Evolutionary conservation across 2,329 filamentous ascomycete species (phyloP).

Genomic region (Botrytis medusae): DNA sequence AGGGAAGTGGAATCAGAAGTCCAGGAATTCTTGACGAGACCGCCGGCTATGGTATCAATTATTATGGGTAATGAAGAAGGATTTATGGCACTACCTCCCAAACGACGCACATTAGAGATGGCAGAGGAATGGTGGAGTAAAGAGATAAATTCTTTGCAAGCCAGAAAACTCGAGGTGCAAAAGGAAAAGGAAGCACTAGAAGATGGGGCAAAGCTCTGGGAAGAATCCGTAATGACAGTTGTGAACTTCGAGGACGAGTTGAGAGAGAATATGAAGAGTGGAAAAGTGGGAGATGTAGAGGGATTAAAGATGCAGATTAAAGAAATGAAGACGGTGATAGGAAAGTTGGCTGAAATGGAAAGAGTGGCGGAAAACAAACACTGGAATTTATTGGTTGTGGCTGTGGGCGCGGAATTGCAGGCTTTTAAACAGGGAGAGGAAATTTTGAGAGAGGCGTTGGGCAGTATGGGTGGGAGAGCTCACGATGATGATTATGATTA

Average conservation of each 20-base stretch:
- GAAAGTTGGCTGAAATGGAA: slow-evolving; percentile 54
- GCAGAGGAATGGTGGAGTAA: slow-evolving; percentile 69
- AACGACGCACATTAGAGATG: slow-evolving; percentile 68
- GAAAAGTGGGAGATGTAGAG: slow-evolving; percentile 42
- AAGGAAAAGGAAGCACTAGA: slow-evolving; percentile 65
- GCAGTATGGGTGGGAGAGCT: background rate
- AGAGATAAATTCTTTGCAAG: slow-evolving; percentile 57
- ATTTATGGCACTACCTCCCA: slow-evolving; percentile 61
- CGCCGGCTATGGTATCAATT: slow-evolving; percentile 43
- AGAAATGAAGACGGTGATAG: slow-evolving; percentile 57
- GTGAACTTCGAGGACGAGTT: slow-evolving; percentile 65
- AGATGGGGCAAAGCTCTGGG: slow-evolving; percentile 67
- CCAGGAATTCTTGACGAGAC: slow-evolving; percentile 56
- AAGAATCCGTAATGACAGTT: slow-evolving; percentile 58
- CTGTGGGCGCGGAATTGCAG: slow-evolving; percentile 71
- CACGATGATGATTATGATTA: slow-evolving; percentile 4
- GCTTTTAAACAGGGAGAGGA: slow-evolving; percentile 61
- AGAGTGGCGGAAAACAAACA: slow-evolving; percentile 57
- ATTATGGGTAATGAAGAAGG: slow-evolving; percentile 38
- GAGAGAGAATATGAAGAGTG: slow-evolving; percentile 52
- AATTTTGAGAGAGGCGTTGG: slow-evolving; percentile 49
- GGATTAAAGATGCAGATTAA: slow-evolving; percentile 49
- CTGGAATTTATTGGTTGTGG: slow-evolving; percentile 75
- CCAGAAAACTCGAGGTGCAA: slow-evolving; percentile 56
- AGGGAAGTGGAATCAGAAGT: slow-evolving; percentile 65